Base-by-base conservation (phyloP, 2,329 filamentous ascomycete species). In the Ophiobolus disseminans region DNA sequence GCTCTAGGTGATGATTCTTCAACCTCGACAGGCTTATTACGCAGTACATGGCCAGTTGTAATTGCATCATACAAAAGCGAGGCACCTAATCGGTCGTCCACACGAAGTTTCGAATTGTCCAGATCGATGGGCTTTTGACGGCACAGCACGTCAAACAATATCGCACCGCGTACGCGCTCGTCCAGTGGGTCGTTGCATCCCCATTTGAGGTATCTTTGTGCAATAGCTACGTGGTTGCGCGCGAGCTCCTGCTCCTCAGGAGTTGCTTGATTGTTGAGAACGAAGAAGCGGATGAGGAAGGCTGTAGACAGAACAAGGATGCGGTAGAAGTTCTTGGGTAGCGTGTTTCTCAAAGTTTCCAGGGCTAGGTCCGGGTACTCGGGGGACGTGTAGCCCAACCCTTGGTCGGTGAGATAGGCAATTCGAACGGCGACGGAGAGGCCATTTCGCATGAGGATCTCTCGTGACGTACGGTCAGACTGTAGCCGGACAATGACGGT, bases 201-300 rank as follows among this genome's bases (percentile, higher is more conserved):
- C 11, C 45, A 23, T 23, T 53, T 56, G 32, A 65, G 49, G 34
- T 53, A 58, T 3, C 50, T 32, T 45, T 63, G 60, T 5, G 56
- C 56, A 5, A 62, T 59, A 9, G 60, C 53, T 8, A 65, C 50
- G 32, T 63, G 60, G 31, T 65, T 63, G n/a, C 56, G 57, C 9
- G 62, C 60, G 3, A 59, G 26, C 31, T 63, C 60, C 32, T 56
- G 60, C 38, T 65, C 60, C 34, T 62, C 60, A 4, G 55, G 37
- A 7, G 49, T 38, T 10, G 57, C 58, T 32, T 50, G 42, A 21
- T 41, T 55, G 32, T 62, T 65, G 9, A 63, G 43, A 6, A 48
- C 56, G 39, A 65, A 65, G 50, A 62, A 62, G 13, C 60, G 57
- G 11, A 65, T 53, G 2, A 63, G 50, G 32, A 62, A 65, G 8